Conservation (phyloP, 345 rosid genomes). For the Acer campestre region DNA sequence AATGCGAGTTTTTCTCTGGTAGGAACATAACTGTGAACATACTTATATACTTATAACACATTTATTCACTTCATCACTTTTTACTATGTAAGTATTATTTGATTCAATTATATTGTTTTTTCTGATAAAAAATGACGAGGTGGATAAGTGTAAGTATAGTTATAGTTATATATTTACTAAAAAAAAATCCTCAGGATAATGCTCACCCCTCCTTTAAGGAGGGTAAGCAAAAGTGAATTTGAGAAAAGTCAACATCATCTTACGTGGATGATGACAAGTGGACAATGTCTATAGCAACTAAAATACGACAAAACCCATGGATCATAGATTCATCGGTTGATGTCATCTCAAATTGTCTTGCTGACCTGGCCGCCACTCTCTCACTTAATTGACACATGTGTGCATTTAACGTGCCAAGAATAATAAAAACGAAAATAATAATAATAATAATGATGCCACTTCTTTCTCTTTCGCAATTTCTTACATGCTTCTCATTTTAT, state of each 20-base stretch:
- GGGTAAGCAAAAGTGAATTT: no score
- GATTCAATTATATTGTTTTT: no score
- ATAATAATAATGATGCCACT: conserved; percentile 7
- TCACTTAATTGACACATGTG: conserved; percentile 40
- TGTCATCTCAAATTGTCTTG: conserved; percentile 4
- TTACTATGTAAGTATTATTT: no score
- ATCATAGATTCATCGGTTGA: conserved; percentile 4
- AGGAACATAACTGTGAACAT: no score
- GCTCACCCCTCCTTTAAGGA: no score
- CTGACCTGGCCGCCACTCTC: conserved; percentile 35
- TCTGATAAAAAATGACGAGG: no score
- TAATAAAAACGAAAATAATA: neutral
- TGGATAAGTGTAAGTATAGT: no score
- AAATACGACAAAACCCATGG: conserved; percentile 13
- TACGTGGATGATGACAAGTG: conserved; percentile 24
- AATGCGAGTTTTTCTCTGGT: no score
- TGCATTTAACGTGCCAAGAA: conserved; percentile 14
- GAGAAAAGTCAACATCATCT: conserved; percentile 12
- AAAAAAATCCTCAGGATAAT: no score
- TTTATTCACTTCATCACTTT: no score
- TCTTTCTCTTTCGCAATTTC: neutral
- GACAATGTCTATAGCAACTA: conserved; percentile 12
- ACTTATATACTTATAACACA: no score
- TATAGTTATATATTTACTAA: no score
- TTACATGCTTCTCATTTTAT: neutral